Base-by-base conservation (phyloP, 2,329 filamentous ascomycete species). In the Thermoascus crustaceus region DNA sequence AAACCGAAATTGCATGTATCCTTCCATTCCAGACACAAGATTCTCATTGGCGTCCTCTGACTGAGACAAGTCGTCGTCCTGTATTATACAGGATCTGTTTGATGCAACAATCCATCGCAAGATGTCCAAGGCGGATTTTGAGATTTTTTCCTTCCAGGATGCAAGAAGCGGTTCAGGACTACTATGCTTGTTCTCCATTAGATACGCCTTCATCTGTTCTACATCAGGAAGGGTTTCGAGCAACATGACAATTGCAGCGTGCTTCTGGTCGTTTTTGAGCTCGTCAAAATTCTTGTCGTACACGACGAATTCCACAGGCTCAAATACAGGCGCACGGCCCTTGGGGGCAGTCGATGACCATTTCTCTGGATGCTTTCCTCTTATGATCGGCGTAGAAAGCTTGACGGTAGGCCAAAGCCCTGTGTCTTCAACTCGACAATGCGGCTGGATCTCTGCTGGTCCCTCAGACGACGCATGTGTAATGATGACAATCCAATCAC, bases 81-180 rank as follows among this genome's bases (percentile, higher is more conserved):
- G 79, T 30, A 89, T 70, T 41, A 95, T 91, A 47, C 81, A 88
- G 1, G 88, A 89, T 30, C 85, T 72, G 49, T 94, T 94, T 0
- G 87, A 94, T 0, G 87, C 84, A 39, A 95, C 76, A 41, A 94
- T 84, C 88, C 88, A 95, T 34, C 84, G 74, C 13, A 95, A 63
- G 0, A 94, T 59, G 13, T 77, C 74, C 3, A 85, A 60, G 0
- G 80, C 75, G 5, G 82, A 73, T 2, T 76, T 73, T 1, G 80
- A 74, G 7, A 94, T 69, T 11, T 70, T 62, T 14, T 74, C 66
- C 44, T 62, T 57, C 78, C 78, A 83, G 30, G 57, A 63, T 3
- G 59, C 53, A 16, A 82, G 55, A 2, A 46, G 47, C 2, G 49
- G 54, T 3, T 64, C 58, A 2, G 61, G 61, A 25, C 47, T n/a